Conservation (phyloP, 1,139 yeast species). For the Pichia sp. region DNA sequence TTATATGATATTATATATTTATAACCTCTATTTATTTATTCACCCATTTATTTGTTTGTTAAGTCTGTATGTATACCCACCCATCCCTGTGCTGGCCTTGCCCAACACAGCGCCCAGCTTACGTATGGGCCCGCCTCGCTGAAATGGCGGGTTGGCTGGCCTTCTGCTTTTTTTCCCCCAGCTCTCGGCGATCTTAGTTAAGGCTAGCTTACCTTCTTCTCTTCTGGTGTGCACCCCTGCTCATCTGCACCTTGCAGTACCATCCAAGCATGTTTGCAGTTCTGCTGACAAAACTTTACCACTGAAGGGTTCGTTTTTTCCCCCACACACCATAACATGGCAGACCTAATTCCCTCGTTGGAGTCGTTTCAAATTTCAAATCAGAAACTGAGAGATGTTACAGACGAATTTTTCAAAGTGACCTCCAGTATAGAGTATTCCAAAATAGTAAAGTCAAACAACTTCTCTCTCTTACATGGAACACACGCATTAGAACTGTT, state of each 20-base stretch:
- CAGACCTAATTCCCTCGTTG: slow-evolving; percentile 9
- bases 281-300: neutral
- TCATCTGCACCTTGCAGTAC: too few relatives aligned
- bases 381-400: slow-evolving; percentile 24
- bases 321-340: slow-evolving; percentile 1
- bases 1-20: neutral
- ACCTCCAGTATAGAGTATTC: slow-evolving; percentile 28
- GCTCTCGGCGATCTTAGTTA: neutral
- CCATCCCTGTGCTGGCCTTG: neutral
- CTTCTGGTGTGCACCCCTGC: too few relatives aligned
- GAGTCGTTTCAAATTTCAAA: slow-evolving; percentile 7
- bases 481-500: slow-evolving; percentile 68
- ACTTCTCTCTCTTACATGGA: slow-evolving; percentile 63
- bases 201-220: too few relatives aligned
- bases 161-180: neutral
- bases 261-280: neutral
- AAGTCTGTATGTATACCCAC: neutral
- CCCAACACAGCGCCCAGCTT: neutral
- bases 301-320: neutral
- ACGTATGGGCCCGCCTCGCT: neutral
- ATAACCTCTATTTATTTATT: slow-evolving; percentile 5
- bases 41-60: neutral
- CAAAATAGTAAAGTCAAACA: slow-evolving; percentile 44
- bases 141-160: too few relatives aligned
- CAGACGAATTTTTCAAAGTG: slow-evolving; percentile 28